Conservation (phyloP, 2,329 filamentous ascomycete genomes). For the Paraphaeosphaeria sporulosa region DNA sequence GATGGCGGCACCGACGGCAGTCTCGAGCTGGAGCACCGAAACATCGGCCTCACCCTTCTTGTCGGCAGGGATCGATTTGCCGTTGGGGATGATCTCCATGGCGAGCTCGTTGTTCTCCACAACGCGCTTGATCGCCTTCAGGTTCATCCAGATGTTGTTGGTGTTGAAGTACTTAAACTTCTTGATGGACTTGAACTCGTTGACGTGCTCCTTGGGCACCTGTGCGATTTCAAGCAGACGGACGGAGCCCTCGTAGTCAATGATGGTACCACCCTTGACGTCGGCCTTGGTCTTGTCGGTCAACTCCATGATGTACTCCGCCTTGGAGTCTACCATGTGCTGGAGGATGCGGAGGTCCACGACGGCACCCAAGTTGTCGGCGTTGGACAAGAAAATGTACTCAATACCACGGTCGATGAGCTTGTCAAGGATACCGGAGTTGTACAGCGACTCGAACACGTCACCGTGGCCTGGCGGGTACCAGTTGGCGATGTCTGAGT, state of each 20-base stretch:
- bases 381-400: conserved; percentile 98
- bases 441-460: conserved; percentile 99
- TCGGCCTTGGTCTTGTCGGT: conserved; percentile 99
- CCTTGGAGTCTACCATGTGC: conserved; percentile 97
- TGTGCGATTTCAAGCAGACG: conserved; percentile 98
- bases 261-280: conserved; percentile 99
- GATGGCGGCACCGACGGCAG: conserved; percentile 96
- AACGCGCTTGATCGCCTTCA: conserved; percentile 96
- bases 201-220: conserved; percentile 99
- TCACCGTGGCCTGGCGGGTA: conserved; percentile 99
- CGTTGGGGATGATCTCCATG: conserved; percentile 99
- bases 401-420: conserved; percentile 94
- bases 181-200: conserved; percentile 99
- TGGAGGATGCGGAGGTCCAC: conserved; percentile 98
- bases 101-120: conserved; percentile 98
- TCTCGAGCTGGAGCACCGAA: conserved; percentile 97
- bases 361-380: conserved; percentile 96
- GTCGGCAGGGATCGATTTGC: conserved; percentile 97
- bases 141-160: conserved; percentile 99
- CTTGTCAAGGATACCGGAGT: conserved; percentile 97
- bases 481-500: conserved; percentile 94
- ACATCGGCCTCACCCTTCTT: conserved; percentile 99
- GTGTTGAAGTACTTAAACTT: conserved; percentile 99
- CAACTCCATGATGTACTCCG: conserved; percentile 99
- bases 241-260: conserved; percentile 97